These are phyloP conservation scores for Cercospora brassicicola DNA, from an alignment of 2,329 filamentous ascomycete genomes.

Conservation along the genomic window DNA sequence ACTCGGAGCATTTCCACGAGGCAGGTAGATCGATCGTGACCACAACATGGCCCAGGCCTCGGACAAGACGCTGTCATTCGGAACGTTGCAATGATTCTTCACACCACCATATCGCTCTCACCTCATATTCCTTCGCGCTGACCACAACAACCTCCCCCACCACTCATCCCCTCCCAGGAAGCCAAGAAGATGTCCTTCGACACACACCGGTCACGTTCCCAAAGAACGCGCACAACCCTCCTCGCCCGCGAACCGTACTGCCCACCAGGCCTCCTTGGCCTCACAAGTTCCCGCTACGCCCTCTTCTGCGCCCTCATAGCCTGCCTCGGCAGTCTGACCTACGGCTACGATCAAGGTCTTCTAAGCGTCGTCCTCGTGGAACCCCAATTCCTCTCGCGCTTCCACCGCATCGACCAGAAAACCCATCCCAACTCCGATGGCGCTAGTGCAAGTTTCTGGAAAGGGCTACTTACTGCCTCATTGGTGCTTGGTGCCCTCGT, in stretches of 20 bases:
- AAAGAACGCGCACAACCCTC: background rate
- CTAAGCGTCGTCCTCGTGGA: slow-evolving; percentile 48
- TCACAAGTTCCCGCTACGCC: slow-evolving; percentile 53
- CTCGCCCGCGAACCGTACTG: slow-evolving; percentile 29
- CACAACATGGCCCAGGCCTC: too few relatives aligned
- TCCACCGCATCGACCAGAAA: slow-evolving; percentile 38
- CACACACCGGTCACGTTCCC: background rate
- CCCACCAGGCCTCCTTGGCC: slow-evolving; percentile 43
- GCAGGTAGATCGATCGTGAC: background rate
- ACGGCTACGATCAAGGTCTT: slow-evolving; percentile 46
- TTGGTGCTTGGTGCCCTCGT: slow-evolving; percentile 46
- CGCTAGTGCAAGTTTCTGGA: slow-evolving; percentile 61
- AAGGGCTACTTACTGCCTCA: slow-evolving; percentile 54
- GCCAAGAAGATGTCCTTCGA: background rate
- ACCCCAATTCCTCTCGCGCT: slow-evolving; percentile 46
- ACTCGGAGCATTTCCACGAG: background rate
- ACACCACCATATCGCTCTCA: too few relatives aligned
- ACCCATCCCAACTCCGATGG: background rate
- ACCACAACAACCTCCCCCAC: too few relatives aligned
- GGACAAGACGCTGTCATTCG: too few relatives aligned
- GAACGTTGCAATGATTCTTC: too few relatives aligned
- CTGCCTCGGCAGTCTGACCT: slow-evolving; percentile 46
- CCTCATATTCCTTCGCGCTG: too few relatives aligned
- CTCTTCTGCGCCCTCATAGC: slow-evolving; percentile 53
- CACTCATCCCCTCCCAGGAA: too few relatives aligned